A percentile compares a stretch with the other conserved stretches of the same genome.
Conservation (phyloP, 2,329 filamentous ascomycete genomes). For the Tolypocladium cylindrosporum region DNA sequence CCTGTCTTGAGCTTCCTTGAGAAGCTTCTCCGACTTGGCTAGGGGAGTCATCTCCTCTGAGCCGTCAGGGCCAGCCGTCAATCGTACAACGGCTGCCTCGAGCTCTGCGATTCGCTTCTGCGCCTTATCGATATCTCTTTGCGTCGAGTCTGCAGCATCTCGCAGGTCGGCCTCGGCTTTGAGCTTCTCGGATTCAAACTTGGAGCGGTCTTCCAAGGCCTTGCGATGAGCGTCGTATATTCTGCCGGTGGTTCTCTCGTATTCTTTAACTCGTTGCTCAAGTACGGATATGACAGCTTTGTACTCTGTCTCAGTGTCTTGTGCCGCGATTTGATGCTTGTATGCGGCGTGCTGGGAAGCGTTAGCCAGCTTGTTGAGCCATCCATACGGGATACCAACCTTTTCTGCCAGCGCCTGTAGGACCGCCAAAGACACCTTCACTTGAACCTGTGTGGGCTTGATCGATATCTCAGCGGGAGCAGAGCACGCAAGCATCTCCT, state of each 20-base stretch:
- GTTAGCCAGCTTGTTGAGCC: constrained; percentile 7
- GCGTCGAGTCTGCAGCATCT: constrained; percentile 13
- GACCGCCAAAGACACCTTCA: constrained; percentile 19
- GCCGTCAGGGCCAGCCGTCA: constrained; percentile 14
- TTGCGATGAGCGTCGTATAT: constrained; percentile 37
- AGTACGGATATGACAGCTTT: constrained; percentile 32
- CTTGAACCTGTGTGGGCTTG: constrained; percentile 9
- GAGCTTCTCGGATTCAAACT: constrained; percentile 35
- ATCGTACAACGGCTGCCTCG: constrained; percentile 18
- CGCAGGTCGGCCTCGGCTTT: constrained; percentile 24
- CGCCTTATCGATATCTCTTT: constrained; percentile 26
- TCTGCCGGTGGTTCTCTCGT: constrained; percentile 30
- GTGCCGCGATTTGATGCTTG: constrained; percentile 15
- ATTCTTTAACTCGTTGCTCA: constrained; percentile 34
- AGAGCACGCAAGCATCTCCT: constrained; percentile 16
- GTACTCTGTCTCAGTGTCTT: constrained; percentile 24
- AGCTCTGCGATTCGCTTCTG: constrained; percentile 26
- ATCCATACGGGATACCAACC: constrained; percentile 14
- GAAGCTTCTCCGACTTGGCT: constrained; percentile 17
- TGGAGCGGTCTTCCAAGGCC: constrained; percentile 40
- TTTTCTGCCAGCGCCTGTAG: constrained; percentile 28
- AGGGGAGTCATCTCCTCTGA: constrained; percentile 15
- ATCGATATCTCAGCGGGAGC: constrained; percentile 4
- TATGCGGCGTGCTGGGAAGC: constrained; percentile 17
- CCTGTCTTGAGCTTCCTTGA: constrained; percentile 26